Percentiles rank a stretch among this genome's conserved stretches.
Conservation (phyloP, 2,329 filamentous ascomycete species). For the Didymella sp. region DNA sequence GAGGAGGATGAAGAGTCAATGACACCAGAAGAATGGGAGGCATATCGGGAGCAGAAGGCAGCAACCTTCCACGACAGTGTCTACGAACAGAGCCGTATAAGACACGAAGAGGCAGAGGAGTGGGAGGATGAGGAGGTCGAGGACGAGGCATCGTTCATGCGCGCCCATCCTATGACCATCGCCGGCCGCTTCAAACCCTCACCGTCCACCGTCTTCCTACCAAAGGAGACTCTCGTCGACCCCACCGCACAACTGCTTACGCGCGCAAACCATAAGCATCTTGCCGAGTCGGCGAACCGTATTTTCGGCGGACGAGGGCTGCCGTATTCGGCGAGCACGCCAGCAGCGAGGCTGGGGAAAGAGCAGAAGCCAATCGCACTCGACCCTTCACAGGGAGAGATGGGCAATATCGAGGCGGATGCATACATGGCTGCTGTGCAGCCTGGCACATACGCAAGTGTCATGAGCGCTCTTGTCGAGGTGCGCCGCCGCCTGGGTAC, state of each 20-base stretch:
- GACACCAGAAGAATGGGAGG: constrained; percentile 46
- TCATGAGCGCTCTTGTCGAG: constrained; percentile 73
- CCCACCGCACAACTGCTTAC: constrained; percentile 75
- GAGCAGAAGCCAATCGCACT: constrained; percentile 71
- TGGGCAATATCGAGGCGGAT: constrained; percentile 79
- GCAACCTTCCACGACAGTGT: constrained; percentile 43
- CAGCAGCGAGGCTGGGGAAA: constrained; percentile 58
- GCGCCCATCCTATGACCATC: constrained; percentile 76
- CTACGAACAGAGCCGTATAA: constrained; percentile 53
- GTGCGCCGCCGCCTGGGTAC: constrained; percentile 74
- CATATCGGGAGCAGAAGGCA: constrained; percentile 42
- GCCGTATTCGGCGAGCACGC: constrained; percentile 77
- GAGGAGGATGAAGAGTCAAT: constrained; percentile 40
- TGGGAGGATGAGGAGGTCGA: constrained; percentile 41
- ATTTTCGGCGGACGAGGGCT: constrained; percentile 79
- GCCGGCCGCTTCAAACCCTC: constrained; percentile 76
- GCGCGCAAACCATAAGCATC: constrained; percentile 70
- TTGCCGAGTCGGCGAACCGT: constrained; percentile 73
- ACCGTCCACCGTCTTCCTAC: constrained; percentile 77
- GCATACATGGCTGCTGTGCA: constrained; percentile 73
- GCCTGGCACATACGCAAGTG: constrained; percentile 73
- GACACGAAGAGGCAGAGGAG: constrained; percentile 52
- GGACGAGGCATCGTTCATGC: constrained; percentile 52
- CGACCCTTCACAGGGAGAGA: constrained; percentile 67
- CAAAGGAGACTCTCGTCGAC: constrained; percentile 70